Percentiles rank a stretch among this genome's conserved stretches.
These are phyloP conservation scores for Aspergillus bombycis DNA, from an alignment of 2,329 filamentous ascomycete species.

Conservation along the genomic window DNA sequence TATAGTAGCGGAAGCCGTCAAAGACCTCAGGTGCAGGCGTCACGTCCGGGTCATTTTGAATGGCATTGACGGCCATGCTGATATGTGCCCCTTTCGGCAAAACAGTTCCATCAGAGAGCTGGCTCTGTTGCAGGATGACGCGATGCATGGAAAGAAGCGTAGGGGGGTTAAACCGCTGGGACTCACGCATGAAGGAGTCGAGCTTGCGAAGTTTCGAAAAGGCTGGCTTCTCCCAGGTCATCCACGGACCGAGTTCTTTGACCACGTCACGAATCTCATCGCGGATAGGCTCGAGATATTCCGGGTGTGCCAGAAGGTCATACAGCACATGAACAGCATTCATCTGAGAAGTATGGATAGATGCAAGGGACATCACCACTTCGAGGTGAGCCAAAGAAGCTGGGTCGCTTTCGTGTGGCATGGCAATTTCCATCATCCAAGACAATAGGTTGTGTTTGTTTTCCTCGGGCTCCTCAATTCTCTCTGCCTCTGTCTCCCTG, in stretches of 20 bases:
- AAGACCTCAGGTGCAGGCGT: conserved; percentile 21
- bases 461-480: too few species aligned
- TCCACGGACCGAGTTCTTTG: neutral
- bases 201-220: conserved; percentile 6
- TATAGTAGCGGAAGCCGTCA: conserved; percentile 26
- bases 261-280: conserved; percentile 13
- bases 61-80: conserved; percentile 9
- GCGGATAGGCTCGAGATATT: conserved; percentile 17
- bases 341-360: conserved; percentile 28
- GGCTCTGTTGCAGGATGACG: neutral
- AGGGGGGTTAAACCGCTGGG: conserved; percentile 17
- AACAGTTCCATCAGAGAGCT: conserved; percentile 8
- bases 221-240: conserved; percentile 1
- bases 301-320: conserved; percentile 14
- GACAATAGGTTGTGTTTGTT: too few species aligned
- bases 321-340: conserved; percentile 19
- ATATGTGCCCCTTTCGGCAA: conserved; percentile 17
- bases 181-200: conserved; percentile 17
- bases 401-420: too few species aligned
- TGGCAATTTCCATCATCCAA: too few species aligned
- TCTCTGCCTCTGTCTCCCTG: too few species aligned
- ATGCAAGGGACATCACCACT: conserved; percentile 9
- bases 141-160: conserved; percentile 13
- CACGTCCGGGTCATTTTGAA: conserved; percentile 18
- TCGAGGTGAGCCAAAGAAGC: too few species aligned